Evolutionary conservation across 2,329 filamentous ascomycete species (phyloP).

Genomic region (Cercospora canescens): DNA sequence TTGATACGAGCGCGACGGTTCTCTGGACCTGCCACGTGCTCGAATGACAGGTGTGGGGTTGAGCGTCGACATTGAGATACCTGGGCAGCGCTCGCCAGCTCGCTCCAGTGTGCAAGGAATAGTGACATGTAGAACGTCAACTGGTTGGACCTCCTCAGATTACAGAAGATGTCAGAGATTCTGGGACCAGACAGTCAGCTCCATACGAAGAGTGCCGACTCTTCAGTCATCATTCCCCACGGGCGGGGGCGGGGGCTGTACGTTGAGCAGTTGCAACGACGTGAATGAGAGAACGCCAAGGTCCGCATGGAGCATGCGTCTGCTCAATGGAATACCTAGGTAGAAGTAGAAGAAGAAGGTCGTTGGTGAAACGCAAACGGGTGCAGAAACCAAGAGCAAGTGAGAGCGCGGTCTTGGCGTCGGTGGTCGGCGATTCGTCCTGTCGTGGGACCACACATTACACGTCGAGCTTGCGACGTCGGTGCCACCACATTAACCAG

Average conservation of each 20-base stretch:
- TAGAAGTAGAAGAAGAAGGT: background rate
- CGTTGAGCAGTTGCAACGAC: no score
- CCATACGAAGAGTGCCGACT: no score
- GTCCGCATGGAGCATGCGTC: no score
- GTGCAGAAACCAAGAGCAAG: no score
- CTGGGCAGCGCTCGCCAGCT: background rate
- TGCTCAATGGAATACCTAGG: no score
- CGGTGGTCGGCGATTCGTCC: background rate
- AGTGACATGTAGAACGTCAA: background rate
- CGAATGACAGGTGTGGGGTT: background rate
- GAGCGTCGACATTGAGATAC: background rate
- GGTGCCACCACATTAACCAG: background rate
- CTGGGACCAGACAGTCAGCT: no score
- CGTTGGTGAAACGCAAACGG: background rate
- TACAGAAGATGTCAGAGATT: no score
- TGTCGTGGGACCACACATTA: background rate
- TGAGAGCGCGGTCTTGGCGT: background rate
- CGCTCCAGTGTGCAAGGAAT: background rate
- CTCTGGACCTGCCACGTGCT: background rate
- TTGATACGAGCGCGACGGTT: background rate
- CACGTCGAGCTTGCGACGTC: background rate
- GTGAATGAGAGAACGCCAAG: no score
- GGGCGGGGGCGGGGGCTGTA: no score
- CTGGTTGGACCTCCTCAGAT: no score
- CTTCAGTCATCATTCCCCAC: no score